Base-by-base conservation (phyloP, 2,329 filamentous ascomycete genomes). In the Sporothrix sp. region DNA sequence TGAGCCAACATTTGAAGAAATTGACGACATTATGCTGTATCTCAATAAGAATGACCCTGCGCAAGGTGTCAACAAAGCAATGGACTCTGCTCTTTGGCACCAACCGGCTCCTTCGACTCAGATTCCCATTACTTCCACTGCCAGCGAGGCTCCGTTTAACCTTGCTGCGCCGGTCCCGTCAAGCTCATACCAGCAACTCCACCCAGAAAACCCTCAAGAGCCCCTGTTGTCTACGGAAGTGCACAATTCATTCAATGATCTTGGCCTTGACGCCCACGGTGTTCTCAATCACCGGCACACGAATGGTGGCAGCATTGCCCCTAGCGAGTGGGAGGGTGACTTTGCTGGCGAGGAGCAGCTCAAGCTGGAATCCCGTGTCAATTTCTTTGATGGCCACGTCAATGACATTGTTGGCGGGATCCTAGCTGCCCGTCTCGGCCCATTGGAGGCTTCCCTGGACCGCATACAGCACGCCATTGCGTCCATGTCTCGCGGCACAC, bases 261-360 rank as follows among this genome's bases (percentile, higher is more conserved):
- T n/a, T n/a, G n/a, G n/a, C n/a, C 45, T 74, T 39, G 72, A 77
- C 33, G 74, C 77, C 20, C 45, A 38, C 3, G 44, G n/a, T 3
- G 73, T 76, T 47, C 69, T 88, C 27, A 77, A 79, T 54, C 77
- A 78, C 49, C 72, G 87, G 50, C 80, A 83, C 58, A 76, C 74
- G 53, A 75, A 74, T 38, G 77, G 74, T 30, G 76, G 78, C 25
- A 81, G 79, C 54, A 71, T 83, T 14, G 81, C 84, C 21, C 78
- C 82, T 53, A 96, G 90, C 63, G 91, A 97, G 65, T 98, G 93
- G 93, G 89, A 95, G 61, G 85, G 85, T 62, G 81, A 84, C 42
- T 82, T 96, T 55, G 84, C 85, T 9, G 86, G 87, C 16, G 82
- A 84, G 30, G 87, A 94, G 60, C 87, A 94, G 52, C 79, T 81